Evolutionary conservation across 2,329 filamentous ascomycete genomes (phyloP).

Genomic region (Penicillium nordicum): DNA sequence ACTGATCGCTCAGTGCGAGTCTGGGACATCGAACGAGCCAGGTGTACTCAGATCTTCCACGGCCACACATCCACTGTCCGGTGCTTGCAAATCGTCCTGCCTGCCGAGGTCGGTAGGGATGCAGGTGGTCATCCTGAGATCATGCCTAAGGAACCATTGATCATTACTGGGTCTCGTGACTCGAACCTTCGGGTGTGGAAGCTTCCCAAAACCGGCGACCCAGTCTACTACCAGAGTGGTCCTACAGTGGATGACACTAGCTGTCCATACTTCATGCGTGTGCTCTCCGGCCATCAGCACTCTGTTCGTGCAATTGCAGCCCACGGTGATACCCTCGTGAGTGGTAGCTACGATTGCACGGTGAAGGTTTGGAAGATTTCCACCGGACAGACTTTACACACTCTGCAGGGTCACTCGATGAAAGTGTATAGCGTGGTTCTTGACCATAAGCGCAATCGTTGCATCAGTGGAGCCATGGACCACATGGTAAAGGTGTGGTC

Average conservation of each 20-base stretch:
- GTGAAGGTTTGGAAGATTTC: constrained; percentile 98
- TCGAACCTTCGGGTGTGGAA: constrained; percentile 94
- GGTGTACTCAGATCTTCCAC: constrained; percentile 93
- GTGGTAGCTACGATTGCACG: constrained; percentile 92
- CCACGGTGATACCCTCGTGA: constrained; percentile 91
- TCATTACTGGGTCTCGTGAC: constrained; percentile 95
- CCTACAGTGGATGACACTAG: constrained; percentile 69
- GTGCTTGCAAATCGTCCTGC: constrained; percentile 90
- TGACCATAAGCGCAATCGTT: constrained; percentile 85
- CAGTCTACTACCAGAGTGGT: constrained; percentile 73
- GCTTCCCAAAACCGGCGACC: constrained; percentile 75
- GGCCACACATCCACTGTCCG: constrained; percentile 96
- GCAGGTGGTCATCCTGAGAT: constrained; percentile 72
- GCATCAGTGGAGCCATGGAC: constrained; percentile 98
- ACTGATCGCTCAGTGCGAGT: constrained; percentile 98
- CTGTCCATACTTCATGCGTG: constrained; percentile 92
- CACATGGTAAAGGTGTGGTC: constrained; percentile 98
- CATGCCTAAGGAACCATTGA: constrained; percentile 90
- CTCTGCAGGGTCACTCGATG: constrained; percentile 78
- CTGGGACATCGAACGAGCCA: constrained; percentile 93
- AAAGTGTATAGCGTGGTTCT: constrained; percentile 98
- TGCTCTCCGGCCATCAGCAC: constrained; percentile 80
- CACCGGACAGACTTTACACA: constrained; percentile 81
- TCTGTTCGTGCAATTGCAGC: constrained; percentile 95
- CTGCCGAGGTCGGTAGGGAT: constrained; percentile 69